Base-by-base conservation (phyloP, 1,284 basidiomycete genomes). In the Ustilago nuda region DNA sequence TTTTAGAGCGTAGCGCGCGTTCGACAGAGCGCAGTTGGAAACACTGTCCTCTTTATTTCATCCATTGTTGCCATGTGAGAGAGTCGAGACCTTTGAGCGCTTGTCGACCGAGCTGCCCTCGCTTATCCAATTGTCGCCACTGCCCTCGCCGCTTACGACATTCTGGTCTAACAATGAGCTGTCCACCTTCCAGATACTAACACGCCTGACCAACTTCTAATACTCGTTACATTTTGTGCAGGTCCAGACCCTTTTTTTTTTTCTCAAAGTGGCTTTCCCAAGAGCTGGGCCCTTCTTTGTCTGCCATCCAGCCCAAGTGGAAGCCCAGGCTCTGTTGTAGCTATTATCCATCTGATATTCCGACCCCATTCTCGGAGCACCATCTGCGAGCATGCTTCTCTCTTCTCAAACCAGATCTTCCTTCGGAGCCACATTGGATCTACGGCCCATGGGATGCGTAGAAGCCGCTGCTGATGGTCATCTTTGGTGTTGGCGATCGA, bases 41-140 rank as follows among this genome's bases (percentile, higher is more conserved):
- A 27, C 23, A 3, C 23, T 3, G 2, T 3, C 23, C 23, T 27
- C 23, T 27, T 27, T 27, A 27, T 27, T 27, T 27, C 23, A 27
- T 27, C 23, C 23, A 27, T 27, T 45, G 46, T 30, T 48, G 23
- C 19, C 12, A 17, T 7, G 1, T 27, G 39, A 15, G 39, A 43
- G 39, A 15, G 39, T 43, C 39, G 6, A 43, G 39, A 43, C 39
- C 39, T 43, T 43, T 15, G 39, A 43, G 39, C 39, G 39, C 13
- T 43, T 30, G 27, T 3, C 46, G 46, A 48, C 46, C 46, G 46
- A 48, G 46, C n/a, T 48, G 46, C 46, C 27, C 19, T 48, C 39
- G 12, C 39, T 3, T 3, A 27, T 27, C 23, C 23, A 27, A 27
- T 43, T 17, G 39, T 43, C 12, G 39, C n/a, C 39, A 19, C 23